phyloP scores from a whole-genome alignment of 2,329 filamentous ascomycete species.

The Exophiala viscosa region DNA sequence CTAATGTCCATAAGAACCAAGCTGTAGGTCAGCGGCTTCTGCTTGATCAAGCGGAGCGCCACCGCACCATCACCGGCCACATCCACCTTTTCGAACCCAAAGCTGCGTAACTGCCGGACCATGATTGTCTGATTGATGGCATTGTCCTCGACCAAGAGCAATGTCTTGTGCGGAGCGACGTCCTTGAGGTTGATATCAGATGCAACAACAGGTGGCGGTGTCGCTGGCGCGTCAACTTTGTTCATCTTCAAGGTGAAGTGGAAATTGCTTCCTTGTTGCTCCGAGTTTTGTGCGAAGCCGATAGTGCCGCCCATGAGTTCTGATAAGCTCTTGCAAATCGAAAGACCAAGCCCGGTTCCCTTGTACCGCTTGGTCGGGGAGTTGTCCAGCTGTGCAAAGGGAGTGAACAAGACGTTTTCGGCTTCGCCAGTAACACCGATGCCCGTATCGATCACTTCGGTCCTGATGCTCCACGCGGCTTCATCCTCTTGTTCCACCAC shows the following conservation, averaged over 20 bases:
- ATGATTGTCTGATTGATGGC: slow-evolving; percentile 45
- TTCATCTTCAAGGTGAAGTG: slow-evolving; percentile 29
- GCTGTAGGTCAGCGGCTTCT: slow-evolving; percentile 66
- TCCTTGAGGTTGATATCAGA: slow-evolving; percentile 33
- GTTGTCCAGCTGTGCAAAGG: slow-evolving; percentile 55
- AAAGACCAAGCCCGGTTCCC: slow-evolving; percentile 55
- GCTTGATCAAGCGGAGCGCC: slow-evolving; percentile 56
- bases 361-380: slow-evolving; percentile 53
- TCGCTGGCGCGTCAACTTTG: slow-evolving; percentile 19
- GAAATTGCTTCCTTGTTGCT: slow-evolving; percentile 26
- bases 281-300: slow-evolving; percentile 39
- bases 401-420: slow-evolving; percentile 50
- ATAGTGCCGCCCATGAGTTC: slow-evolving; percentile 56
- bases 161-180: slow-evolving; percentile 40
- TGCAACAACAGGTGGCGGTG: slow-evolving; percentile 22
- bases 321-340: slow-evolving; percentile 55
- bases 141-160: slow-evolving; percentile 43
- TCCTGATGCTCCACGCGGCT: slow-evolving; percentile 39
- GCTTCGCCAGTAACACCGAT: slow-evolving; percentile 50
- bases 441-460: slow-evolving; percentile 50
- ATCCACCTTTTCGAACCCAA: slow-evolving; percentile 54
- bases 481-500: slow-evolving; percentile 25
- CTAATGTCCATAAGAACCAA: slow-evolving; percentile 33
- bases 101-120: slow-evolving; percentile 55
- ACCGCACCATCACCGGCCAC: slow-evolving; percentile 83